Percentiles rank a stretch among this genome's conserved stretches.
phyloP scores from a whole-genome alignment of 495 filamentous ascomycete species.

The Penicillium pancosmium region DNA sequence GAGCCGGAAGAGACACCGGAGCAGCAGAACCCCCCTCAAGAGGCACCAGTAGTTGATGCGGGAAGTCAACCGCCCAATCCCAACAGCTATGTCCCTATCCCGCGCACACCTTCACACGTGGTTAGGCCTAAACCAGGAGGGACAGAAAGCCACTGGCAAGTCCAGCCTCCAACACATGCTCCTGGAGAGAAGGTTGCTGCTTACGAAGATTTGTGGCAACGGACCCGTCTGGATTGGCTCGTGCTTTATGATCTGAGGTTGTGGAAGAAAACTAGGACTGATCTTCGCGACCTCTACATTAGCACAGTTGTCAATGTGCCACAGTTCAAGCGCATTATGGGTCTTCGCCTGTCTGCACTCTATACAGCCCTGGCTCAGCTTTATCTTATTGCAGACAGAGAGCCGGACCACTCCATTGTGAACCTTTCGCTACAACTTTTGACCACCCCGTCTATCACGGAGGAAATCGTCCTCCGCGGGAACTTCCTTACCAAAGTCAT shows the following conservation, averaged over 20 bases:
- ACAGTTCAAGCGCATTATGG: conserved; percentile 94
- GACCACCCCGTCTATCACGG: conserved; percentile 92
- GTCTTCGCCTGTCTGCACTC: conserved; percentile 85
- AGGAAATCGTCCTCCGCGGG: conserved; percentile 90
- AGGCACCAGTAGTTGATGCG: conserved; percentile 16
- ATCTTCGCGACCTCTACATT: conserved; percentile 92
- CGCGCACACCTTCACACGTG: conserved; percentile 37
- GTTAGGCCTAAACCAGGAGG: conserved; percentile 39
- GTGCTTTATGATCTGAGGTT: conserved; percentile 94
- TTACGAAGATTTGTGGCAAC: conserved; percentile 83
- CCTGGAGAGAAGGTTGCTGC: conserved; percentile 59
- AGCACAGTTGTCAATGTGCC: conserved; percentile 93
- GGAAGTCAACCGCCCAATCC: conserved; percentile 27
- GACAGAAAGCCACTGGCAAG: conserved; percentile 82
- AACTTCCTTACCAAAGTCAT: conserved; percentile 95
- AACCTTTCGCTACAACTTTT: conserved; percentile 95
- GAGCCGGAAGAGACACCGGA: conserved; percentile 60
- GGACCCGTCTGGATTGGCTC: conserved; percentile 91
- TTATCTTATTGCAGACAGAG: conserved; percentile 93
- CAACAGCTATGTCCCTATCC: conserved; percentile 37
- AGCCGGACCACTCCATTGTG: conserved; percentile 98
- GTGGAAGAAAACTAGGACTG: conserved; percentile 93
- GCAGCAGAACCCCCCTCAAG: conserved; percentile 39
- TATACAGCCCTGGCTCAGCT: conserved; percentile 93
- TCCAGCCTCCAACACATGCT: conserved; percentile 66